These are phyloP conservation scores for Saturnispora kantuleensis DNA, from an alignment of 805 yeast species.

Conservation along the genomic window DNA sequence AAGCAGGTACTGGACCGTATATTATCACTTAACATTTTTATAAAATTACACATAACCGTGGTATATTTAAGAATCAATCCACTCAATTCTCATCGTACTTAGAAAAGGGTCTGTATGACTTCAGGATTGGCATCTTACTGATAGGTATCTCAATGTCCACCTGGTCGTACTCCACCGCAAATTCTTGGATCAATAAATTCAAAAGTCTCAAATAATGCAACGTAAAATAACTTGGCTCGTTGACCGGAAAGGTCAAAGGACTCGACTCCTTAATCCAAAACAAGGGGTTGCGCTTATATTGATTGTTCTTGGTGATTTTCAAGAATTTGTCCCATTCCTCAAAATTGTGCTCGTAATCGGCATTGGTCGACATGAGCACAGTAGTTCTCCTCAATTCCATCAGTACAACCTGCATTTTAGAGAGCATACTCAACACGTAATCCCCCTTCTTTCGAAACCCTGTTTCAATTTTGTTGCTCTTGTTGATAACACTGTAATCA, in stretches of 20 bases:
- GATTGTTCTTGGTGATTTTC: slow-evolving; percentile 22
- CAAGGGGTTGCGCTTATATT: slow-evolving; percentile 16
- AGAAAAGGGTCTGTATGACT: background rate
- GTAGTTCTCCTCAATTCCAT: slow-evolving; percentile 25
- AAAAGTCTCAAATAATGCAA: slow-evolving; percentile 20
- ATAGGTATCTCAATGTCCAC: slow-evolving; percentile 1
- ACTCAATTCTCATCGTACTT: background rate
- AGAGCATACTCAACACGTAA: slow-evolving; percentile 16
- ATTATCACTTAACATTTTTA: background rate
- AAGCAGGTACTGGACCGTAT: background rate
- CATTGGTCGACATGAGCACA: slow-evolving; percentile 29
- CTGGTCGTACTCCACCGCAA: slow-evolving; percentile 20
- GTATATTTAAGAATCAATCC: background rate
- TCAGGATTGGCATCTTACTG: background rate
- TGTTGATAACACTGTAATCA: slow-evolving; percentile 6
- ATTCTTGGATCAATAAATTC: slow-evolving; percentile 18
- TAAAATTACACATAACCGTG: background rate
- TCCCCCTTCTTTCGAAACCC: slow-evolving; percentile 20
- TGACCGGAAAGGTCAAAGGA: slow-evolving; percentile 61
- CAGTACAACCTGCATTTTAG: slow-evolving; percentile 21
- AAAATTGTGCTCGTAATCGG: slow-evolving; percentile 34
- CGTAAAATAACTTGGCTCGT: slow-evolving; percentile 54
- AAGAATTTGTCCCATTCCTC: slow-evolving; percentile 43
- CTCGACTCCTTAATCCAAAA: slow-evolving; percentile 61
- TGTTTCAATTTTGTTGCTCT: slow-evolving; percentile 12